Base-by-base conservation (phyloP, 768 basidiomycete genomes). In the Harrya chromipes region DNA sequence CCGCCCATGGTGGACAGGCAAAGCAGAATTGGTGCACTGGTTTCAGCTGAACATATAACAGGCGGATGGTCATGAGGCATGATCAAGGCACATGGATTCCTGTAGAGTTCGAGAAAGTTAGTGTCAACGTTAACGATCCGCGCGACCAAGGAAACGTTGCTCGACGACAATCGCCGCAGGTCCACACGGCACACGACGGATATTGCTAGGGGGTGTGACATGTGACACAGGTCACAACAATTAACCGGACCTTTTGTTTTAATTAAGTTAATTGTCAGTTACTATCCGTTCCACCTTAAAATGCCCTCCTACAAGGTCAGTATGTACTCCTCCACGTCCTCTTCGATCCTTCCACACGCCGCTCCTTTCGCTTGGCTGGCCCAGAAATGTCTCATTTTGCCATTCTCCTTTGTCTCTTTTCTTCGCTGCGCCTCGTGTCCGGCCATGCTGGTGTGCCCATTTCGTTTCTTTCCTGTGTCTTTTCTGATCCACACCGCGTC, bases 381-480 rank as follows among this genome's bases (percentile, higher is more conserved):
- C 64, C 56, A 58, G 21, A 42, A 4, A 54, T 53, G 65, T 41
- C 20, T 7, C 3, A 42, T 1, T 9, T 41, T 10, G 1, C 17
- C 1, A 1, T 53, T 8, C 0, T 53, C 11, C 29, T 59, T 9
- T 13, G 33, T 20, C 8, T 59, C 40, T 6, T 55, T 19, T 0
- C 40, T 1, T 43, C 33, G 2, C 23, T 61, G 23, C 49, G 19
- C 11, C 42, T 52, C 38, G 65, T 55, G 2, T 4, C 50, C 0
- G 44, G 16, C 6, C 64, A 66, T 51, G 54, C 38, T 0, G n/a
- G 64, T 65, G 9, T 42, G 64, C 56, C 29, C 26, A 4, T n/a
- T 5, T 27, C 24, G 2, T 19, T 10, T 16, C 10, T 8, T 4
- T 10, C 8, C 6, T 9, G 11, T 21, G 7, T 3, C 14, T 7